Conservation (phyloP, 352 stramenopile genomes). For the Pythium folliculosum region DNA sequence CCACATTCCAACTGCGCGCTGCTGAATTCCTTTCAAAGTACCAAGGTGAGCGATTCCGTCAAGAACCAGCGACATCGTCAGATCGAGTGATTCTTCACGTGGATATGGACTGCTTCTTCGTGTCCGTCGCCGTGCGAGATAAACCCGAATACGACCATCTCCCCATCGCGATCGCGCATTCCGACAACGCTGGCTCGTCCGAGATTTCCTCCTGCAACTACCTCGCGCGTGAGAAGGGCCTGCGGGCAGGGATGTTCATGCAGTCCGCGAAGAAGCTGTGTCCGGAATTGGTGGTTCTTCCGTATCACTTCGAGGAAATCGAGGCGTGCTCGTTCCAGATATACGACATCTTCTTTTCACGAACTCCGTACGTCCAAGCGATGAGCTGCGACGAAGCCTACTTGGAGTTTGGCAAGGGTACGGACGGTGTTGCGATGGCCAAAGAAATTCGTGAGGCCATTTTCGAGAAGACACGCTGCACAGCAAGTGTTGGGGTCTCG, state of each 20-base stretch:
- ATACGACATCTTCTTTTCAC: slow-evolving; percentile 90
- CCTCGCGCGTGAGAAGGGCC: slow-evolving; percentile 86
- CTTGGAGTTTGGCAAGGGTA: slow-evolving; percentile 79
- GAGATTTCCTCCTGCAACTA: slow-evolving; percentile 98
- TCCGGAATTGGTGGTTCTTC: slow-evolving; percentile 91
- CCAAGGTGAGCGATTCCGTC: slow-evolving; percentile 40
- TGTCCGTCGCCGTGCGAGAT: slow-evolving; percentile 86
- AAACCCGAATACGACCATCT: slow-evolving; percentile 69
- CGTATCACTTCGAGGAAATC: slow-evolving; percentile 93
- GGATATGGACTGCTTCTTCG: slow-evolving; percentile 99
- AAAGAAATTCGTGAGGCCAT: slow-evolving; percentile 69
- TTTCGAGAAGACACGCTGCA: slow-evolving; percentile 82
- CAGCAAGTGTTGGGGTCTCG: slow-evolving; percentile 92
- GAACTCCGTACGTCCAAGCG: slow-evolving; percentile 90
- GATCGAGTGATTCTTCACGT: slow-evolving; percentile 93
- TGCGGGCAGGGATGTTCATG: slow-evolving; percentile 95
- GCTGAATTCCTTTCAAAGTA: slow-evolving; percentile 67
- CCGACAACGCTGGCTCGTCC: slow-evolving; percentile 63
- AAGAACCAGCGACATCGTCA: slow-evolving; percentile 35
- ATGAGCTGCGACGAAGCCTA: slow-evolving; percentile 97
- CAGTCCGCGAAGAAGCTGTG: slow-evolving; percentile 90
- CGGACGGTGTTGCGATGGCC: slow-evolving; percentile 70
- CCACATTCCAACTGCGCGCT: slow-evolving; percentile 72
- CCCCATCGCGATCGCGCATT: slow-evolving; percentile 93
- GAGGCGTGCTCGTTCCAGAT: slow-evolving; percentile 92